These are phyloP conservation scores for Phaseolus lunatus DNA, from an alignment of 306 rosid genomes.

Conservation along the genomic window DNA sequence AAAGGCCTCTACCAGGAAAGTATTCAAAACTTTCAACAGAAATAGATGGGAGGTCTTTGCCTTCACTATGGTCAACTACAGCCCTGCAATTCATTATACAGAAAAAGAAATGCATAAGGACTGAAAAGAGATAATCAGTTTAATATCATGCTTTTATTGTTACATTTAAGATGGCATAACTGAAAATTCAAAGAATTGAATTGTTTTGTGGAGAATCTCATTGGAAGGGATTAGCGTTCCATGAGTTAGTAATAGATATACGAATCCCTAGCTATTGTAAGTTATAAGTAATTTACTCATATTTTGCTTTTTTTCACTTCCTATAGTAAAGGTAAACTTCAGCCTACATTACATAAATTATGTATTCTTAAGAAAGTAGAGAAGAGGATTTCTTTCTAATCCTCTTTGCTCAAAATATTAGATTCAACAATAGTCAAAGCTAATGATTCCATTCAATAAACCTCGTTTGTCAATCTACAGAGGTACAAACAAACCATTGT, in stretches of 20 bases:
- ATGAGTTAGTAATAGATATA: neutral
- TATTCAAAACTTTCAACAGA: conserved; percentile 93
- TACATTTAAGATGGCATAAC: conserved; percentile 36
- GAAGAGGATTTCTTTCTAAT: too few relatives aligned
- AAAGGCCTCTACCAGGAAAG: conserved; percentile 95
- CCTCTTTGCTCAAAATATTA: too few relatives aligned
- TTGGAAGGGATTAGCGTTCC: neutral
- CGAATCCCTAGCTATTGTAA: neutral
- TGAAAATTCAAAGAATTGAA: conserved; percentile 33
- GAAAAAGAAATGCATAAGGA: conserved; percentile 7
- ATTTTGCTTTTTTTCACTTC: conserved; percentile 7
- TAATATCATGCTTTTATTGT: conserved; percentile 27
- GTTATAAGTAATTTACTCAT: neutral
- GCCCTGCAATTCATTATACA: conserved; percentile 70
- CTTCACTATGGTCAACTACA: conserved; percentile 94
- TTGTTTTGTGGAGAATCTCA: conserved; percentile 12
- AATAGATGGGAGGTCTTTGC: conserved; percentile 92
- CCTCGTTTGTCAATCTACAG: too few relatives aligned
- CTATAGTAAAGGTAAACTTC: neutral
- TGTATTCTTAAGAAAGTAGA: too few relatives aligned
- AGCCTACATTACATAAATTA: neutral
- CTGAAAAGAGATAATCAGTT: conserved; percentile 36
- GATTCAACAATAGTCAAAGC: too few relatives aligned
- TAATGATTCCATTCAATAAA: too few relatives aligned
- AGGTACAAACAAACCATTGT: too few relatives aligned